A percentile compares a stretch with the other conserved stretches of the same genome.
phyloP scores from a whole-genome alignment of 805 yeast species.

The Priceomyces fermenticarens region DNA sequence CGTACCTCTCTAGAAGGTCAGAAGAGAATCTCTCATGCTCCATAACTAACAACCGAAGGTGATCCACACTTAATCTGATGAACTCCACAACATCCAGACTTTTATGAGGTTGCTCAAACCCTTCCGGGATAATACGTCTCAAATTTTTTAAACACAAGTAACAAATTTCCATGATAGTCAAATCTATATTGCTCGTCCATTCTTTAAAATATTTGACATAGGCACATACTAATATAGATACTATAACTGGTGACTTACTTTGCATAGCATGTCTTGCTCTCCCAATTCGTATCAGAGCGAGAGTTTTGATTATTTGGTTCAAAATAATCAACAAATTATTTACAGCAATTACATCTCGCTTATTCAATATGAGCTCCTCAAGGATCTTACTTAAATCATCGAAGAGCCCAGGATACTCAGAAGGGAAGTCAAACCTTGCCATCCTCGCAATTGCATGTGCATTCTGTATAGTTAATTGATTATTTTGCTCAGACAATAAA shows the following conservation, averaged over 20 bases:
- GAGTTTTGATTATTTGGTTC: constrained; percentile 73
- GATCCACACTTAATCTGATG: constrained; percentile 51
- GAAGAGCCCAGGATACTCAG: constrained; percentile 80
- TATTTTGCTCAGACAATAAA: constrained; percentile 64
- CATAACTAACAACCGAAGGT: constrained; percentile 55
- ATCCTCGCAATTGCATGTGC: constrained; percentile 80
- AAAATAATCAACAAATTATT: constrained; percentile 64
- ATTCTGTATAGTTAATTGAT: constrained; percentile 74
- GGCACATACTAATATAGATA: constrained; percentile 56
- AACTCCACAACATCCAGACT: constrained; percentile 59
- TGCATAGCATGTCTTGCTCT: constrained; percentile 77
- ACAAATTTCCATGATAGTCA: constrained; percentile 66
- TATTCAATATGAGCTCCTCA: constrained; percentile 39
- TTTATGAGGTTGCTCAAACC: constrained; percentile 67
- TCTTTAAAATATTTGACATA: constrained; percentile 58
- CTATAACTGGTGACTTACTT: constrained; percentile 60
- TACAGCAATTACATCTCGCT: constrained; percentile 48
- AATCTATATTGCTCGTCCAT: constrained; percentile 55
- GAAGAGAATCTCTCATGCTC: constrained; percentile 50
- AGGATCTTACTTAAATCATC: constrained; percentile 54
- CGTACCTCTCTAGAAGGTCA: constrained; percentile 62
- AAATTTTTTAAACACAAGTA: constrained; percentile 73
- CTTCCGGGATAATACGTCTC: constrained; percentile 72
- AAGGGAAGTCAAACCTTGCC: constrained; percentile 81
- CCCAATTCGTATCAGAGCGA: constrained; percentile 79